Evolutionary conservation across 164 flowering plant genomes (phyloP), one percentile per base, ranked within the genome.

Genomic region (Dillenia turbinata): DNA sequence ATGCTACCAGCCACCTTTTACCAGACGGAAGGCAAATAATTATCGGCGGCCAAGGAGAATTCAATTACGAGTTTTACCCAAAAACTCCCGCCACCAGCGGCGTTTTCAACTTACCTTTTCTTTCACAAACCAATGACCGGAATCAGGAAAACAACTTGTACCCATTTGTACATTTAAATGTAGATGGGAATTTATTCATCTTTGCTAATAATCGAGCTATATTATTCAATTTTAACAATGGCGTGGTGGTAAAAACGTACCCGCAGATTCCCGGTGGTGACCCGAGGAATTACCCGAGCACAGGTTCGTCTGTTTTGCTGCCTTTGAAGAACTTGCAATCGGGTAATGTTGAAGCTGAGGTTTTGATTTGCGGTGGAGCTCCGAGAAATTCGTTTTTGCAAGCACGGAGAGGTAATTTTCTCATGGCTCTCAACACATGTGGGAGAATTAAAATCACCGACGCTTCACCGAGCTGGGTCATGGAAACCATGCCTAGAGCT

Each of bases 11-110:
- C 59, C 98, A 92, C 12, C 65, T 81, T 9, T 52, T 92, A 52
- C 92, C 97, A 0, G 85, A 85, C 19, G 96, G 90, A 3, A 64
- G 82, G 6, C 76, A 72, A 47, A 83, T 93, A 10, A 59, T 93
- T 0, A 63, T 90, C 56, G 97, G 97, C 10, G 97, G 98, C 0
- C 77, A 90, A 0, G 44, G 82, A 17, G 76, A 79, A 48, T 90
- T 81, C 73, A 90, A 81, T 49, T 92, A 80, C 59, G 98, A 92
- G 61, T 92, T 83, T 59, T 80, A 79, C 48, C 98, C 96, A 0
- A 92, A 87, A 55, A 33, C 61, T 0, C 44, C 56, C 1, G 5
- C 57, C 0, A 54, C 75, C 6, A 10, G 33, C 0, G 51, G 58
- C 14, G 9, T 63, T 0, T 66, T 49, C 57, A 44, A 22, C 22